These are phyloP conservation scores for Geotrichum candidum DNA, from an alignment of 1,139 yeast species.

Conservation along the genomic window DNA sequence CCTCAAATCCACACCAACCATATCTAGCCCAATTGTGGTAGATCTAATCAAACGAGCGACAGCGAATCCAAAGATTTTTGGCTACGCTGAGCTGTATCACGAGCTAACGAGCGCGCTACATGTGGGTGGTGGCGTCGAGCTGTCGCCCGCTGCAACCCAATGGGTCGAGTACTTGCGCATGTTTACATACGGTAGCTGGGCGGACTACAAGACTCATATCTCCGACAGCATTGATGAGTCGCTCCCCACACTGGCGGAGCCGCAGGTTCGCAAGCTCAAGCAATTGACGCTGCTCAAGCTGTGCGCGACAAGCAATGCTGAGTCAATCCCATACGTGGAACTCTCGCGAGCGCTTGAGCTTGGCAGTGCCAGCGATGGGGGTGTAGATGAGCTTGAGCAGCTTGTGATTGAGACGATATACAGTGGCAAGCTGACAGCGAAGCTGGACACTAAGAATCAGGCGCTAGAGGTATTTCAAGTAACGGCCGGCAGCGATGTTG, in stretches of 20 bases:
- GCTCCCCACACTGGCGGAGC: slow-evolving; percentile 16
- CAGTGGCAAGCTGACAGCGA: slow-evolving; percentile 25
- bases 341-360: slow-evolving; percentile 18
- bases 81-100: slow-evolving; percentile 22
- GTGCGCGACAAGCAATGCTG: slow-evolving; percentile 16
- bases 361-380: slow-evolving; percentile 5
- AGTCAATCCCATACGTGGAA: slow-evolving; percentile 18
- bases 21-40: slow-evolving; percentile 17
- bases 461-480: slow-evolving; percentile 23
- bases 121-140: neutral
- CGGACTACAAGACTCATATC: slow-evolving; percentile 15
- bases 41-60: slow-evolving; percentile 22
- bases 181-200: slow-evolving; percentile 25
- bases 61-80: slow-evolving; percentile 20
- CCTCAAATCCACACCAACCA: slow-evolving; percentile 14
- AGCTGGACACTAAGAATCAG: slow-evolving; percentile 24
- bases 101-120: neutral
- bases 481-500: slow-evolving; percentile 23
- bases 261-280: slow-evolving; percentile 21
- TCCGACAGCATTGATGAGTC: slow-evolving; percentile 8
- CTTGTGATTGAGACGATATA: slow-evolving; percentile 26
- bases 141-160: slow-evolving; percentile 1
- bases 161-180: slow-evolving; percentile 21
- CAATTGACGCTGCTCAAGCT: slow-evolving; percentile 23
- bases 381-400: slow-evolving; percentile 22